phyloP scores from a whole-genome alignment of 2,329 filamentous ascomycete genomes.

The Exophiala xenobiotica region DNA sequence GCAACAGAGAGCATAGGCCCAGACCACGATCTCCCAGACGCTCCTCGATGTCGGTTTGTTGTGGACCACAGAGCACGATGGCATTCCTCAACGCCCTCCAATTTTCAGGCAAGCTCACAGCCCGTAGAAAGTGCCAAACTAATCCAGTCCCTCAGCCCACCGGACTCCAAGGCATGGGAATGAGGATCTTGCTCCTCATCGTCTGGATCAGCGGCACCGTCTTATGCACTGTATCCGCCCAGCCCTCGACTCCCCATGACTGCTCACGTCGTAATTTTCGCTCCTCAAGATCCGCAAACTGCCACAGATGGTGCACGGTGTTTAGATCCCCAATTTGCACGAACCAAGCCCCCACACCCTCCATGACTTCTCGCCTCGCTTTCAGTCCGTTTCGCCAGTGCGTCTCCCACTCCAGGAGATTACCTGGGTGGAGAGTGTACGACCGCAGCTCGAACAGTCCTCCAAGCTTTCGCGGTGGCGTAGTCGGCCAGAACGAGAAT shows the following conservation, averaged over 20 bases:
- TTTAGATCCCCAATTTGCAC: slow-evolving; percentile 97
- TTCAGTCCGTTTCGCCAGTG: slow-evolving; percentile 93
- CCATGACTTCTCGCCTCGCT: slow-evolving; percentile 94
- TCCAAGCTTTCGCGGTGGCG: slow-evolving; percentile 81
- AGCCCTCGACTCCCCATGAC: slow-evolving; percentile 93
- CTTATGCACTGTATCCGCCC: slow-evolving; percentile 97
- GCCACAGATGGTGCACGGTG: slow-evolving; percentile 97
- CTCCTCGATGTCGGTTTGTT: too few species aligned
- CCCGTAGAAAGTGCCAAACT: too few species aligned
- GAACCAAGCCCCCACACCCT: slow-evolving; percentile 97
- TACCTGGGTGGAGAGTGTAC: slow-evolving; percentile 93
- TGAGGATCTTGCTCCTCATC: slow-evolving; percentile 91
- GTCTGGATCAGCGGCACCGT: slow-evolving; percentile 94
- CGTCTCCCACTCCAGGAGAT: slow-evolving; percentile 96
- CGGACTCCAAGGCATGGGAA: slow-evolving; percentile 95
- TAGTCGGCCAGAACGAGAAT: slow-evolving; percentile 99
- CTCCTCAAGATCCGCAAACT: slow-evolving; percentile 95
- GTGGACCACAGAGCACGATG: too few species aligned
- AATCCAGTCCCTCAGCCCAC: slow-evolving; percentile 59
- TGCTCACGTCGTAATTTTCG: slow-evolving; percentile 85
- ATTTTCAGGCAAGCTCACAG: too few species aligned
- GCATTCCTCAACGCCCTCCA: too few species aligned
- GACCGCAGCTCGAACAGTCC: slow-evolving; percentile 95
- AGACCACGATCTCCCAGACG: too few species aligned
- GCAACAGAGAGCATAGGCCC: too few species aligned